Evolutionary conservation across 2,329 filamentous ascomycete species (phyloP), one percentile per base, ranked within the genome.

Genomic region (Alternaria atra): DNA sequence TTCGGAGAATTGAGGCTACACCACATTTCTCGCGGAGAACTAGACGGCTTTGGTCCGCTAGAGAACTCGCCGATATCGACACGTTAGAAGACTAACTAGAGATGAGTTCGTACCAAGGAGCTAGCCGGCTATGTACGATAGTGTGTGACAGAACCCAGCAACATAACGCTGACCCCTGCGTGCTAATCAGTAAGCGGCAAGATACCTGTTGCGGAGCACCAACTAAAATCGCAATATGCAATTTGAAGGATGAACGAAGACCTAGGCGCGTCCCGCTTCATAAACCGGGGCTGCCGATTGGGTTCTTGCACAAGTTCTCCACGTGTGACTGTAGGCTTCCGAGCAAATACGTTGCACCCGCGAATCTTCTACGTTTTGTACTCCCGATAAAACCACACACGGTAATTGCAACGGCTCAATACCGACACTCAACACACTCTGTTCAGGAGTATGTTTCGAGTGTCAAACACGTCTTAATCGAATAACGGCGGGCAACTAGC

Each of bases 361-460:
- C 44, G 47, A 47, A 23, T 51, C 52, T 34, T 52, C 58, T 53
- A 60, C 58, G 58, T 60, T 60, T 57, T 25, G 58, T 57, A 47
- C 58, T 20, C 55, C 40, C 32, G n/a, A 43, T 47, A 47, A 42
- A 48, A 43, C 52, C 17, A 51, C 30, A 32, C 52, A n/a, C 25
- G 25, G 17, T 12, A 37, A 40, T 39, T 29, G 37, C 17, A 35
- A 35, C 12, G 15, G 30, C 25, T 12, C 29, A 34, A 35, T 48
- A 48, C 46, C 15, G 32, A n/a, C 32, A n/a, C 13, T 23, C 46
- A 25, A 7, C 20, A 34, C 32, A 35, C 20, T 8, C 30, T 23
- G 27, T 50, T 27, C 30, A 35, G 10, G 25, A 15, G 17, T 17
- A 44, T 13, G 25, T n/a, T 27, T n/a, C 2, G 23, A 29, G 25